Evolutionary conservation across 192 early-diverging fungal species (phyloP).

Genomic region (Linnemannia exigua): DNA sequence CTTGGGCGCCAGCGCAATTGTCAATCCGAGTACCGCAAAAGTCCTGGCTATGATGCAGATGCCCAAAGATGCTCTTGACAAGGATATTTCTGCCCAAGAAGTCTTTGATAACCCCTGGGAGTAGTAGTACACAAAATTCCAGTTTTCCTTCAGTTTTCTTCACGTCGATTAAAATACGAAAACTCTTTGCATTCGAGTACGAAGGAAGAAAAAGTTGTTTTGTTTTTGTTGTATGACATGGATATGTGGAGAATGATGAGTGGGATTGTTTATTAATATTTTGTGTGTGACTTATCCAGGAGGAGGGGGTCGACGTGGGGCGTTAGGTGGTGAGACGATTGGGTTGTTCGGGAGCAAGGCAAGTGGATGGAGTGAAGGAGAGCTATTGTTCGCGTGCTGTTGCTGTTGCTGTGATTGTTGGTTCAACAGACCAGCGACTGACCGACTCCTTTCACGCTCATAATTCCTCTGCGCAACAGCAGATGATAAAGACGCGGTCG

Average conservation of each 20-base stretch:
- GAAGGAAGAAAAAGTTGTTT: neutral
- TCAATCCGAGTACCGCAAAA: conserved; percentile 25
- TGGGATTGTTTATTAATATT: neutral
- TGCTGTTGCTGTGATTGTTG: neutral
- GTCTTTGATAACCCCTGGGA: conserved; percentile 59
- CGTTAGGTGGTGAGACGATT: neutral
- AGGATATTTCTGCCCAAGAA: conserved; percentile 70
- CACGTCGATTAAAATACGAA: too few relatives aligned
- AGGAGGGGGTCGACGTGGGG: neutral
- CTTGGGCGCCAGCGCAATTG: conserved; percentile 17
- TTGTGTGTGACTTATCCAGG: neutral
- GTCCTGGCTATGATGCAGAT: conserved; percentile 71
- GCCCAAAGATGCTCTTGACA: conserved; percentile 75
- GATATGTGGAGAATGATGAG: neutral
- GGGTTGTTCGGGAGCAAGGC: neutral
- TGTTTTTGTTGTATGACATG: neutral
- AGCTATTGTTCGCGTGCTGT: neutral
- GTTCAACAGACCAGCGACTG: neutral
- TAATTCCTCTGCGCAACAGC: neutral
- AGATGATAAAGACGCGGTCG: neutral
- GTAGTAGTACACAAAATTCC: conserved; percentile 11
- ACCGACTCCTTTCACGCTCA: conserved; percentile 27
- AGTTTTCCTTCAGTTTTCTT: neutral
- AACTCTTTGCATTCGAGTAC: neutral
- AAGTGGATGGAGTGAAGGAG: neutral